Conservation (phyloP, 83 land plant species). For the Picea engelmannii region DNA sequence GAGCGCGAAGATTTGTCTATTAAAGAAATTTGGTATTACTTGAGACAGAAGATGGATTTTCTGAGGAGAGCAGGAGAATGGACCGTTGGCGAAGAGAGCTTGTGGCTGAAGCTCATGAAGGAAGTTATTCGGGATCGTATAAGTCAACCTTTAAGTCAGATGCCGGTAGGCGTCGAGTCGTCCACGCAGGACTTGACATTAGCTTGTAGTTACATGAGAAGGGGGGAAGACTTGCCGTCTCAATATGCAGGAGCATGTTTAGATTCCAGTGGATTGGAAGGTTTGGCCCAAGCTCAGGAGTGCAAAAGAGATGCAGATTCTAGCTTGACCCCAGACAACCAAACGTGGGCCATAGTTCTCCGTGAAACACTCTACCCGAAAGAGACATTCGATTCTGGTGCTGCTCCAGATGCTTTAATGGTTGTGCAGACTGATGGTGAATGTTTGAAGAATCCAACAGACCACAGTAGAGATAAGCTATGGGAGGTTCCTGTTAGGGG, state of each 20-base stretch:
- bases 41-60: constrained; percentile 26
- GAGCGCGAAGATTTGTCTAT: constrained; percentile 23
- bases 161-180: neutral
- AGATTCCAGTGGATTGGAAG: neutral
- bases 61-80: constrained; percentile 25
- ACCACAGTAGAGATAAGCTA: neutral
- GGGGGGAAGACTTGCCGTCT: neutral
- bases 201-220: neutral
- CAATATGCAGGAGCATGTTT: neutral
- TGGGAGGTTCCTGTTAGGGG: too few relatives aligned
- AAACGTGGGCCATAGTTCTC: neutral
- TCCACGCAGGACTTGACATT: neutral
- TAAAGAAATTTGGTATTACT: constrained; percentile 60
- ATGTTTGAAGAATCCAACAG: neutral
- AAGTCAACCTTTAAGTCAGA: neutral
- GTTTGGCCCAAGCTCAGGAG: neutral
- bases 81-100: constrained; percentile 25
- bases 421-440: too few relatives aligned
- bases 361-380: neutral
- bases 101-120: constrained; percentile 29
- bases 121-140: neutral
- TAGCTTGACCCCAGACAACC: neutral
- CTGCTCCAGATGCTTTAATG: neutral
- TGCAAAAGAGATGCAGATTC: neutral
- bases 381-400: neutral